phyloP scores from a whole-genome alignment of 176 grass and related monocot species.

The Oryza rufipogon region DNA sequence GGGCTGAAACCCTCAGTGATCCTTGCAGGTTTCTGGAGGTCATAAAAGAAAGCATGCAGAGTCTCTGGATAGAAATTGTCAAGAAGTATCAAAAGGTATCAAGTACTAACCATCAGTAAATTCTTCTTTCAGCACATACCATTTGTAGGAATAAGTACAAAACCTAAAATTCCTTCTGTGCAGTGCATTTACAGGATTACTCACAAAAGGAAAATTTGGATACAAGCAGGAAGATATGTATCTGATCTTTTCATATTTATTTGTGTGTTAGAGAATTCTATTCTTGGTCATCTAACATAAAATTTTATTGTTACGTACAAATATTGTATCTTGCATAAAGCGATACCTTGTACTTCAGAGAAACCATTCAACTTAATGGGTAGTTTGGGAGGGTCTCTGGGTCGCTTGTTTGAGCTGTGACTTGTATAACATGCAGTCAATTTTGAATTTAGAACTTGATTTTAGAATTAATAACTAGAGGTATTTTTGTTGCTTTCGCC shows the following conservation, averaged over 20 bases:
- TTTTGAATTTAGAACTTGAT: too few relatives aligned
- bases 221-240: conserved; percentile 59
- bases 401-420: too few relatives aligned
- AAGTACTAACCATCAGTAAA: conserved; percentile 38
- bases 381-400: not conserved
- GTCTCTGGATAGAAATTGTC: conserved; percentile 39
- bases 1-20: conserved; percentile 16
- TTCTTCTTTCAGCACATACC: not conserved
- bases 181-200: conserved; percentile 42
- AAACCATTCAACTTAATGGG: not conserved
- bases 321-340: not conserved
- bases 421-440: too few relatives aligned
- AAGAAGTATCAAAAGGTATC: conserved; percentile 33
- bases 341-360: conserved; percentile 27
- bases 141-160: not conserved
- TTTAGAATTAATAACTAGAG: too few relatives aligned
- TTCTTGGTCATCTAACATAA: conserved; percentile 11
- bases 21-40: conserved; percentile 49
- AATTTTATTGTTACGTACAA: not conserved
- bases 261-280: conserved; percentile 11
- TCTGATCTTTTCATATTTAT: conserved; percentile 31
- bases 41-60: conserved; percentile 43
- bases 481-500: too few relatives aligned
- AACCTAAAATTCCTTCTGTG: conserved; percentile 32
- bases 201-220: conserved; percentile 45